phyloP scores from a whole-genome alignment of 371 early-diverging fungal genomes.

The Apophysomyces trapeziformis region DNA sequence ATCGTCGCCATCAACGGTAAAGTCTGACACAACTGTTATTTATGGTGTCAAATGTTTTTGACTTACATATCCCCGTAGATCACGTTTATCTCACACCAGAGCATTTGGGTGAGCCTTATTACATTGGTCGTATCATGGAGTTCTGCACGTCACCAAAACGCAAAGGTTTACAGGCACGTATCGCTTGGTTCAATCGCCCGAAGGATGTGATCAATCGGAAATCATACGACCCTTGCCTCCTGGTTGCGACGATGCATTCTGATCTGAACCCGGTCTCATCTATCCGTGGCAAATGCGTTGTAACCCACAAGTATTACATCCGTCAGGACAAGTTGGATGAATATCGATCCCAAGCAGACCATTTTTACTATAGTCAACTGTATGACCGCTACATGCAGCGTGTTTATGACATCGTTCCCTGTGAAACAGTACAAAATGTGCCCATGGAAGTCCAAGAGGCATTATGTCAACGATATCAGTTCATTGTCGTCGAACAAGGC shows the following conservation, averaged over 20 bases:
- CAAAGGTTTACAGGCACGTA: conserved; percentile 60
- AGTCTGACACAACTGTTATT: not conserved
- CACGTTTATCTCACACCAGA: conserved; percentile 82
- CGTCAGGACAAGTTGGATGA: conserved; percentile 56
- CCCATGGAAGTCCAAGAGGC: conserved; percentile 74
- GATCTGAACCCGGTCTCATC: conserved; percentile 83
- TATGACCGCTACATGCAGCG: conserved; percentile 90
- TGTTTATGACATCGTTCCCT: conserved; percentile 85
- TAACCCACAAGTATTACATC: conserved; percentile 74
- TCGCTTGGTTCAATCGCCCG: conserved; percentile 87
- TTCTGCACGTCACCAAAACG: conserved; percentile 61
- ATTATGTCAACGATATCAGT: conserved; percentile 70
- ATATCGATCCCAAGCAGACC: conserved; percentile 63
- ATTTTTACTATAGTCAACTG: conserved; percentile 84
- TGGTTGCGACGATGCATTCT: conserved; percentile 90
- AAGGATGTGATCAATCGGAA: conserved; percentile 77
- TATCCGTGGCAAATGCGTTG: conserved; percentile 81
- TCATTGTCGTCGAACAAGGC: conserved; percentile 83
- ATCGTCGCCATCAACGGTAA: conserved; percentile 41
- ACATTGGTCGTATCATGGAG: conserved; percentile 84
- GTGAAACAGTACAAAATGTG: conserved; percentile 76
- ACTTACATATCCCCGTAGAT: conserved; percentile 49
- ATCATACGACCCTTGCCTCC: conserved; percentile 70
- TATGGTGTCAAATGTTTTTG: conserved; percentile 13
- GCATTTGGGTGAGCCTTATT: conserved; percentile 76